A percentile compares a stretch with the other conserved stretches of the same genome.
phyloP scores from a whole-genome alignment of 129 eudicot genomes.

The Dittrichia graveolens region DNA sequence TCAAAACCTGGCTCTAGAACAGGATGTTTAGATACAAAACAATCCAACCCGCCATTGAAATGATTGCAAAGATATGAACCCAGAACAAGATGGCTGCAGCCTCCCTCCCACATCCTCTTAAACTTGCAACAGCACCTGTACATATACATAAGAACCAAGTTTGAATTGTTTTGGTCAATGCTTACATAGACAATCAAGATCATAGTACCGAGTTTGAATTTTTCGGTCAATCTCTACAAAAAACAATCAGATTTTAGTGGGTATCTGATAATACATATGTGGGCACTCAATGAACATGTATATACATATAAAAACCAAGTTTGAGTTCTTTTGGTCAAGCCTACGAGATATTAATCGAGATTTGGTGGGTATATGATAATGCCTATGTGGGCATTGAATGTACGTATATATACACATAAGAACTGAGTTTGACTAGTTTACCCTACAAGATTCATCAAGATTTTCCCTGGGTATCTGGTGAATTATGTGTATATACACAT shows the following conservation, averaged over 20 bases:
- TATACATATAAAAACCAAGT: background rate
- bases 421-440: background rate
- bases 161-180: no score
- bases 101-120: constrained; percentile 94
- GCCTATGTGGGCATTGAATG: no score
- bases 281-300: no score
- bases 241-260: no score
- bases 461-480: background rate
- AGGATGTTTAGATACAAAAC: constrained; percentile 76
- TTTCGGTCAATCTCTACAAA: no score
- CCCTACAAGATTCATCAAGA: background rate
- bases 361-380: no score
- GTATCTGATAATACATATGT: no score
- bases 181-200: no score
- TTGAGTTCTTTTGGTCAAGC: no score
- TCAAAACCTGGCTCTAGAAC: constrained; percentile 36
- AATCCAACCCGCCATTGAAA: constrained; percentile 97
- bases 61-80: constrained; percentile 91
- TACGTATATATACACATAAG: constrained; percentile 48
- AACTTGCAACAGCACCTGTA: constrained; percentile 92
- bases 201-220: no score
- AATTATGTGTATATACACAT: background rate
- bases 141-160: background rate
- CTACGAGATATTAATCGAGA: no score
- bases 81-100: constrained; percentile 92